Evolutionary conservation across 345 rosid genomes (phyloP).

Genomic region (Excoecaria cochinchinensis): DNA sequence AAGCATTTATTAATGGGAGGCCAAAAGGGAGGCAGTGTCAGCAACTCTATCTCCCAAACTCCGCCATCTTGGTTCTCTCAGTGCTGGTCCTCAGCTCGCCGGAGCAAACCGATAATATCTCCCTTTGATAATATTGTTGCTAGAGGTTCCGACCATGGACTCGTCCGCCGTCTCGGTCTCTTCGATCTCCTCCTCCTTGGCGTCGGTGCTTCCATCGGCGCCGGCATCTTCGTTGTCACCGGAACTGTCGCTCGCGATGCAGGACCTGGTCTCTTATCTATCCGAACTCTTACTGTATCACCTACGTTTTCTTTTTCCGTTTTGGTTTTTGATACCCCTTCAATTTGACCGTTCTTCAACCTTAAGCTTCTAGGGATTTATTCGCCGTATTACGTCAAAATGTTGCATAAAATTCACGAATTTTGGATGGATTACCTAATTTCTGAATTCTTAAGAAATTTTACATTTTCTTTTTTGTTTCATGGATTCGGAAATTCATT

Average conservation of each 20-base stretch:
- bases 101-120: conserved; percentile 50
- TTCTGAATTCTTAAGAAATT: too few relatives aligned
- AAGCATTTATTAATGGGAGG: neutral
- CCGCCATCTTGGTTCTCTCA: conserved; percentile 50
- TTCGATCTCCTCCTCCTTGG: conserved; percentile 82
- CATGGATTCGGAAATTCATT: too few relatives aligned
- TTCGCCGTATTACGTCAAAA: too few relatives aligned
- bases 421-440: too few relatives aligned
- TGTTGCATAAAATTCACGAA: too few relatives aligned
- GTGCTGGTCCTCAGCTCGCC: conserved; percentile 69
- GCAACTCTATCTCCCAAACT: neutral
- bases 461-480: too few relatives aligned
- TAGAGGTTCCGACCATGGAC: conserved; percentile 43
- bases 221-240: conserved; percentile 93
- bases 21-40: neutral
- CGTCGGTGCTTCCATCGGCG: conserved; percentile 91
- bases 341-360: neutral
- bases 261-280: conserved; percentile 73
- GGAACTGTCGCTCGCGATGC: conserved; percentile 96
- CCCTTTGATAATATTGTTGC: conserved; percentile 29
- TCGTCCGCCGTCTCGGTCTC: conserved; percentile 79
- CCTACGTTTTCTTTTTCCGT: neutral
- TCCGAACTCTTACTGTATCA: neutral
- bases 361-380: too few relatives aligned
- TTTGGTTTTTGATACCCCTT: neutral